Evolutionary conservation across 129 eudicot species (phyloP), one percentile per base, ranked within the genome.

Genomic region (Oenanthe sinensis): DNA sequence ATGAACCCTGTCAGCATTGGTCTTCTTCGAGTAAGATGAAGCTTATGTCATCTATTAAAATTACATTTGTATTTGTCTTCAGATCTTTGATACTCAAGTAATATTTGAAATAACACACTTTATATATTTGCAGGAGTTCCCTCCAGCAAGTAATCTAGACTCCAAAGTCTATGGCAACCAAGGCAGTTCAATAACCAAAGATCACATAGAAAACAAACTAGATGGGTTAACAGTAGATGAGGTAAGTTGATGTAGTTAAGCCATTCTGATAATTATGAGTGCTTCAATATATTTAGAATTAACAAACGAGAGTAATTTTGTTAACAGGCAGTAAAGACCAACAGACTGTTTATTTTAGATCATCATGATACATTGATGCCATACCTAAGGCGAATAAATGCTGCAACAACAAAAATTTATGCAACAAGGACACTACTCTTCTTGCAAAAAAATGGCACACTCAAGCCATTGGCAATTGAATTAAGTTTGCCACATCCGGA

Each of bases 321-420:
- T 52, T 47, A 42, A 69, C 75, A 87, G 91, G 88, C 88, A 44
- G 19, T 87, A 17, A 19, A 75, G 50, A 60, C 30, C 43, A 87
- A 80, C 26, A 70, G 78, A 63, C 83, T 87, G 24, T 87, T 82
- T 83, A 87, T 87, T 82, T 79, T 87, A 46, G 84, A 87, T 71
- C 91, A 87, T 68, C 91, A 87, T 63, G 91, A 87, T 75, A 22
- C 75, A 8, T n/a, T 85, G 46, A 87, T 87, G 85, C 91, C 91
- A 19, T 87, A 85, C 54, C 77, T 85, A 67, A 82, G 86, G 52
- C 78, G 88, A 76, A 87, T 87, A 82, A 87, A 87, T 71, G 39
- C 71, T 4, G 77, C 91, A 37, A 48, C 77, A 16, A 82, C 82
- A 48, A 83, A 82, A 52, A 87, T 81, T 16, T 87, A 87, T 76